Evolutionary conservation across 805 yeast species (phyloP), one percentile per base, ranked within the genome.

Genomic region (Lipomyces kockii): DNA sequence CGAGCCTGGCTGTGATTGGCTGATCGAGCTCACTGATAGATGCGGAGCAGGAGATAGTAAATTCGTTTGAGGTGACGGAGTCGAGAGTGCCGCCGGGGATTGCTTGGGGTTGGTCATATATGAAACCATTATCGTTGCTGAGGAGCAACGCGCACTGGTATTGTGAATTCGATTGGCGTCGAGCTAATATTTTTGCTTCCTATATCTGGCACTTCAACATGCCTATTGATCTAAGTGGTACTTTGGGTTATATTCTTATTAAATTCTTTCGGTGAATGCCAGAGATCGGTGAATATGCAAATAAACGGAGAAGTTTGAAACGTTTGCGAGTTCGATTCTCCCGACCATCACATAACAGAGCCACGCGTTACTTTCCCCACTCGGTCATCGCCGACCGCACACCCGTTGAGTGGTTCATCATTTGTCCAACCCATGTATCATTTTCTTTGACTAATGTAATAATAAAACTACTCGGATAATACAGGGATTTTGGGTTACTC

Each of bases 21-120:
- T 14, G 62, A 43, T 52, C 37, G 61, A 20, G 22, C 52, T 34
- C 11, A 20, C 60, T 11, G 55, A 34, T 11, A 29, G 39, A 35
- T 60, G 67, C 29, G 63, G 34, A 11, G 67, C 60, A 7, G 67
- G 67, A 12, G 67, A 64, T 25, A 64, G 61, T 3, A 58, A 29
- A 58, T 57, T 60, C 3, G 60, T 46, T 34, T 64, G 67, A 12
- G 65, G 68, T 7, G 68, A 61, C 14, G 68, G 64, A 2, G 65
- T 61, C n/a, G 66, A 63, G 57, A 63, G 55, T 6, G 63, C 46
- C 2, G 66, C 66, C 5, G 66, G 66, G 3, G 66, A 63, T 25
- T 59, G 63, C 52, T 63, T 56, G 29, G 43, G 43, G 20, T 56
- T 29, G 22, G 46, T 3, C 22, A 29, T 25, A 29, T 56, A 34